phyloP scores from a whole-genome alignment of 805 yeast genomes.

The Ogataea siamensis region DNA sequence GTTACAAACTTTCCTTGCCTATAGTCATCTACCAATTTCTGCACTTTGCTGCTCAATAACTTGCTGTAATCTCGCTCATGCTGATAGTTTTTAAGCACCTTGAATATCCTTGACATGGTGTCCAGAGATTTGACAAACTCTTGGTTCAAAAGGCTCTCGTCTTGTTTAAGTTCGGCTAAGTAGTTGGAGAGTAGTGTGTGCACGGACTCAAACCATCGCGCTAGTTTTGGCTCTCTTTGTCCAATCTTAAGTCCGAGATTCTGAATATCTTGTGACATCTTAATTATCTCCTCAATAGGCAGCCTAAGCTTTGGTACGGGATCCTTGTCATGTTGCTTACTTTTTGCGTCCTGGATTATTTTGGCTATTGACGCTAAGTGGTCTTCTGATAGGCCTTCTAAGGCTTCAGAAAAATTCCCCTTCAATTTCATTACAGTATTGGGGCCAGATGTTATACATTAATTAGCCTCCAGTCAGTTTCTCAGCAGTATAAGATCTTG shows the following conservation, averaged over 20 bases:
- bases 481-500: too few species aligned
- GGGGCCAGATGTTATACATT: background rate
- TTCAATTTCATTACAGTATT: constrained; percentile 1
- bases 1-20: constrained; percentile 15
- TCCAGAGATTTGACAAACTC: constrained; percentile 29
- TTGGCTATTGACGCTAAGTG: constrained; percentile 15
- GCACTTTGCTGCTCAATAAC: constrained; percentile 19
- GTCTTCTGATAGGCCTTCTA: constrained; percentile 12
- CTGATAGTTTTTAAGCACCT: constrained; percentile 16
- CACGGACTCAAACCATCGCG: constrained; percentile 16
- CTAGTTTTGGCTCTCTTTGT: constrained; percentile 12
- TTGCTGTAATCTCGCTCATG: constrained; percentile 17
- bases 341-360: constrained; percentile 8
- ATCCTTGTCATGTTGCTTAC: constrained; percentile 1
- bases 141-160: constrained; percentile 18
- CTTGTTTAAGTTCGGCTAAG: constrained; percentile 13
- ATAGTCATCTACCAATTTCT: constrained; percentile 24
- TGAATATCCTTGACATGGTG: constrained; percentile 26
- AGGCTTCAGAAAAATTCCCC: background rate
- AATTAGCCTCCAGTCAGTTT: too few species aligned
- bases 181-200: constrained; percentile 7
- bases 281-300: constrained; percentile 12
- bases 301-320: background rate
- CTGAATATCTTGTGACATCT: constrained; percentile 15
- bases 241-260: constrained; percentile 15